phyloP scores from a whole-genome alignment of 2,329 filamentous ascomycete genomes.

The Zasmidium citrigriseum region DNA sequence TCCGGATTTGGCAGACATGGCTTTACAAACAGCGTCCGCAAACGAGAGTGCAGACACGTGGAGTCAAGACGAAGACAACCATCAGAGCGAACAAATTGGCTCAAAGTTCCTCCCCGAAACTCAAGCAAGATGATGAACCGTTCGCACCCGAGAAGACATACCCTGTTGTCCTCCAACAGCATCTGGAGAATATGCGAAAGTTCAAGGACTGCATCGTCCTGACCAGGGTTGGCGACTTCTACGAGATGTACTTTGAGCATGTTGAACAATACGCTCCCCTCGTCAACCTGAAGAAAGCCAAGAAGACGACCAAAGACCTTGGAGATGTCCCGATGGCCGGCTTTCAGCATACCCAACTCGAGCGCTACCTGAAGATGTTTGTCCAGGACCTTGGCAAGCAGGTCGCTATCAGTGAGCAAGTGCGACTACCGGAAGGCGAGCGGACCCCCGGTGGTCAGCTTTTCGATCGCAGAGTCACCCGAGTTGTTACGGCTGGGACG shows the following conservation, averaged over 20 bases:
- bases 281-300: constrained; percentile 82
- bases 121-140: constrained; percentile 46
- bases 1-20: not conserved
- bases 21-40: not conserved
- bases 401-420: constrained; percentile 93
- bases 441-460: constrained; percentile 75
- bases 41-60: not conserved
- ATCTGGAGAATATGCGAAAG: constrained; percentile 82
- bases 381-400: constrained; percentile 89
- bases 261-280: constrained; percentile 85
- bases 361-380: constrained; percentile 87
- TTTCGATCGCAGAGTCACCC: constrained; percentile 81
- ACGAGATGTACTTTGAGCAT: constrained; percentile 96
- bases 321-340: constrained; percentile 89
- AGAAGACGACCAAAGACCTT: constrained; percentile 72
- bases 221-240: constrained; percentile 92
- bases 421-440: constrained; percentile 59
- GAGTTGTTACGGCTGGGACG: constrained; percentile 91
- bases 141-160: constrained; percentile 57
- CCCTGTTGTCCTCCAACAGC: constrained; percentile 86
- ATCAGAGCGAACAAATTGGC: constrained; percentile 50
- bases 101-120: constrained; percentile 55
- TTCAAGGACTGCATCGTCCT: constrained; percentile 89
- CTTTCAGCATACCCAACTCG: constrained; percentile 90
- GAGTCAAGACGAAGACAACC: constrained; percentile 43